Evolutionary conservation across 305 asterid genomes (phyloP).

Genomic region (Fraxinus greggii): DNA sequence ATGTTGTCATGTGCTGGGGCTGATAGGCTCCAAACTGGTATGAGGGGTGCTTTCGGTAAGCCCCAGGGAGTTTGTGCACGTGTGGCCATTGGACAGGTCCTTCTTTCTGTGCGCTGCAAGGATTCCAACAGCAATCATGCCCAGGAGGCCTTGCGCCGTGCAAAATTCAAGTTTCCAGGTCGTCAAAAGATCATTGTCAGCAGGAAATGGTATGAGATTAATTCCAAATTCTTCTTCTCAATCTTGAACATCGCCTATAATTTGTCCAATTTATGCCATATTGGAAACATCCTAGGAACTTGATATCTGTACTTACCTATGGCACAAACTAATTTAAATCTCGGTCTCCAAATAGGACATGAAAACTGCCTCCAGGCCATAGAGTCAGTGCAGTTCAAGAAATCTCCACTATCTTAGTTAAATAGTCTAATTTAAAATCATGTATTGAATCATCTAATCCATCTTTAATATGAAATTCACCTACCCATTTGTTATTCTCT

Average conservation of each 20-base stretch:
- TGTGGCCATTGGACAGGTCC: not conserved
- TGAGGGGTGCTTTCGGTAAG: not conserved
- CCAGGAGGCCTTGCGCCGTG: not conserved
- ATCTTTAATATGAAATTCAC: not conserved
- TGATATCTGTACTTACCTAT: not conserved
- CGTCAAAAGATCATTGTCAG: not conserved
- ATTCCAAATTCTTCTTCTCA: not conserved
- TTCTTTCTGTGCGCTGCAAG: not conserved
- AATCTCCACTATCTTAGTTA: not conserved
- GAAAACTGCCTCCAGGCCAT: not conserved
- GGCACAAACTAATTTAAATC: not conserved
- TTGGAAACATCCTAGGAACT: not conserved
- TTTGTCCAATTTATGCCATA: not conserved
- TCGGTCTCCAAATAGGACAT: not conserved
- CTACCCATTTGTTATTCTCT: not conserved
- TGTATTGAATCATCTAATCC: not conserved
- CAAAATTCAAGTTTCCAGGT: not conserved
- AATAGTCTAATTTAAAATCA: not conserved
- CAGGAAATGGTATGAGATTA: not conserved
- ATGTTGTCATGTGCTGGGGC: constrained; percentile 16
- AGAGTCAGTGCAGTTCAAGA: not conserved
- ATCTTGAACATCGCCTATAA: not conserved
- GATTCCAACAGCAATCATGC: not conserved
- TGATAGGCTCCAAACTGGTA: not conserved
- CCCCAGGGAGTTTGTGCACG: not conserved